These are phyloP conservation scores for Leishmania martiniquensis DNA, from an alignment of 208 protist genomes.

Conservation along the genomic window DNA sequence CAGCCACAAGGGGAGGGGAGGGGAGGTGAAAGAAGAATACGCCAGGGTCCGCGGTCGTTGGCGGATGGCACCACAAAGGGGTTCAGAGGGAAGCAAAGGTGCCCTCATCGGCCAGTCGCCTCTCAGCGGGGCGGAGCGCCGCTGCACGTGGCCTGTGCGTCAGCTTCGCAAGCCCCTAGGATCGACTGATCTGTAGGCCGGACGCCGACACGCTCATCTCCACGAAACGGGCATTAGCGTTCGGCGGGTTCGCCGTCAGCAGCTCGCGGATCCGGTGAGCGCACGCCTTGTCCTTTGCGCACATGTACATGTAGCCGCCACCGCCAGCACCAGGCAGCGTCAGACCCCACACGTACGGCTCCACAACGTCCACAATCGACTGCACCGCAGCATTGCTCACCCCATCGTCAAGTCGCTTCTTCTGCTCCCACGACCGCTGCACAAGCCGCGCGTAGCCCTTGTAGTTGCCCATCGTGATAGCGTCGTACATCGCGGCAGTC, in stretches of 20 bases:
- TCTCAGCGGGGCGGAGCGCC: not conserved
- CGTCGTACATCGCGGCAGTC: constrained; percentile 43
- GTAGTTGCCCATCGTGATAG: constrained; percentile 48
- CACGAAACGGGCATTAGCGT: constrained; percentile 57
- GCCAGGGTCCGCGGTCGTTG: too few relatives aligned
- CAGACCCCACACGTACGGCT: constrained; percentile 49
- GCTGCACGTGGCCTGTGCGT: not conserved
- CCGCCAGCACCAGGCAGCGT: constrained; percentile 66
- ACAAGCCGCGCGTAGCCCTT: constrained; percentile 39
- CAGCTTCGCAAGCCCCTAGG: not conserved
- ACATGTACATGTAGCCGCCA: constrained; percentile 70
- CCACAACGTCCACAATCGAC: constrained; percentile 40
- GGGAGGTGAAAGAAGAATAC: not conserved
- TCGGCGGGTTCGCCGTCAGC: constrained; percentile 40
- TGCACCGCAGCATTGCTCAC: constrained; percentile 38
- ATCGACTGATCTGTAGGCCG: constrained; percentile 39
- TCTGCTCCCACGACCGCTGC: constrained; percentile 52
- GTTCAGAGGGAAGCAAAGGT: too few relatives aligned
- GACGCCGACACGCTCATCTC: constrained; percentile 44
- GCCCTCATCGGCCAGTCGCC: not conserved
- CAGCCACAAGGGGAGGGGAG: not conserved
- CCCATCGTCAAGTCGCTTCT: constrained; percentile 49
- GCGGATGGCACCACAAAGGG: too few relatives aligned
- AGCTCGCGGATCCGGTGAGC: constrained; percentile 41
- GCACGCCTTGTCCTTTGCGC: constrained; percentile 50